Evolutionary conservation across 768 basidiomycete species (phyloP), one percentile per base, ranked within the genome.

Genomic region (Auriculariales sp.): DNA sequence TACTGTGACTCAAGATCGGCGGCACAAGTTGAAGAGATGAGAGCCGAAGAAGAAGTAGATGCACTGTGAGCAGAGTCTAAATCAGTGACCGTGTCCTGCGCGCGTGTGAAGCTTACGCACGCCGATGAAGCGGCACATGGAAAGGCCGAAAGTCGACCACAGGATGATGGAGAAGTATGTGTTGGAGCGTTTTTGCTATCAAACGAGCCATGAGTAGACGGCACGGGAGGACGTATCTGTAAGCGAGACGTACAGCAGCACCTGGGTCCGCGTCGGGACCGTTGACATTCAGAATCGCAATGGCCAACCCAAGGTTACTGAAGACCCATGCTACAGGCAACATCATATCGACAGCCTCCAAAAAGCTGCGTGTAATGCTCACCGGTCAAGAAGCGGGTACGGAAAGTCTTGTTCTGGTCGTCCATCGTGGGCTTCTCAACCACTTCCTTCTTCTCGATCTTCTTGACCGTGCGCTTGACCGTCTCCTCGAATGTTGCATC

Each of bases 401-500:
- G 79, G 83, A 93, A 93, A 11, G 90, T 92, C 68, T 81, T 84
- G 69, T 92, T 92, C 64, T 81, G 71, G 59, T 93, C 89, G 61
- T 93, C 89, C 73, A 83, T 71, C 1, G 78, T 90, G 3, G 89
- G 89, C 61, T 83, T 84, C 64, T 89, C 86, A 2, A 71, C 48
- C 0, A 59, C 77, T 49, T 89, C 85, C 54, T 79, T 78, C 32
- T 69, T 69, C 12, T 77, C 70, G 50, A 83, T 56, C 63, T 86
- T 84, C 36, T 85, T 83, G 52, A 92, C 74, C 0, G 89, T 90
- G 34, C 90, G 83, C 1, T 78, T 81, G 4, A 92, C 90, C 0
- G 91, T 93, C 59, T 89, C 85, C 64, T 91, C 89, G 73, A 95
- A 97, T 25, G 79, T 76, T 7, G 78, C 78, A 58, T 95, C 93